Conservation (phyloP, 1,284 basidiomycete species). For the Schizophyllum commune region DNA sequence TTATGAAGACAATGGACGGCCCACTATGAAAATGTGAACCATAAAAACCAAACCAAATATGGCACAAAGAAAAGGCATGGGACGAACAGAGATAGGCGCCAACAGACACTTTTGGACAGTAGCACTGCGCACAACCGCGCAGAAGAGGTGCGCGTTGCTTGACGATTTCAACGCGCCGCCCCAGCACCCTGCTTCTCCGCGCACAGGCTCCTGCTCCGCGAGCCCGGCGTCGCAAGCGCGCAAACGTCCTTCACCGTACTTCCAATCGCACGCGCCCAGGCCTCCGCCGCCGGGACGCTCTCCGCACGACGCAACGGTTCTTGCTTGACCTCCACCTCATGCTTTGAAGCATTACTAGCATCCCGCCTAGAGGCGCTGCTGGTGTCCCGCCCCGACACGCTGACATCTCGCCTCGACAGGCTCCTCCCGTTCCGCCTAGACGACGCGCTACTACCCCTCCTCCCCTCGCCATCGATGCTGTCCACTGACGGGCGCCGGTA, state of each 20-base stretch:
- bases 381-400: not conserved
- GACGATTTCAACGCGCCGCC: not conserved
- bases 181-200: not conserved
- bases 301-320: not conserved
- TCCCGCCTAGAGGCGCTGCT: no score
- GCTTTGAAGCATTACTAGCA: not conserved
- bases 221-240: no score
- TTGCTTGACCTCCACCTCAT: not conserved
- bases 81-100: not conserved
- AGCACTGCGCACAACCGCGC: not conserved
- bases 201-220: not conserved
- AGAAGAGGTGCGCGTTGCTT: not conserved
- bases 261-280: not conserved
- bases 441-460: not conserved
- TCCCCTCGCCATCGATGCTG: not conserved
- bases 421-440: not conserved
- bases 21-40: not conserved
- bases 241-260: not conserved
- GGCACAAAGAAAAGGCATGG: not conserved
- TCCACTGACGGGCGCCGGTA: not conserved
- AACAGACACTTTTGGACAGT: no score
- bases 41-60: not conserved
- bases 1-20: not conserved
- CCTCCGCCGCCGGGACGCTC: not conserved
- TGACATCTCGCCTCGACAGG: not conserved